Evolutionary conservation across 2,329 filamentous ascomycete genomes (phyloP).

Genomic region (Fusarium duplospermum): DNA sequence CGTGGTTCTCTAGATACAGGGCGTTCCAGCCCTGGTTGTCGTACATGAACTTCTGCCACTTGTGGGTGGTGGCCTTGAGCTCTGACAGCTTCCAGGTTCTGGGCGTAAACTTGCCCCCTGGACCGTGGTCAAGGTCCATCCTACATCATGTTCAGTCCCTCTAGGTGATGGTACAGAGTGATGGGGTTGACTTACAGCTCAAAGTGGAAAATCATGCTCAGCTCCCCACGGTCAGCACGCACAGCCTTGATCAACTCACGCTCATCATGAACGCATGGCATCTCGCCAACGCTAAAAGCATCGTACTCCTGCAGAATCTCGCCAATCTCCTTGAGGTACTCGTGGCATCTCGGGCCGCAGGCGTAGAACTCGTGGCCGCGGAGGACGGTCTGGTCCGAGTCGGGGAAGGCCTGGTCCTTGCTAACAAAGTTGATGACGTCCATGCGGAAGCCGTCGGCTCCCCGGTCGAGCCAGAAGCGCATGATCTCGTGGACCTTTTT

Average conservation of each 20-base stretch:
- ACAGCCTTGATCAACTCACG: conserved; percentile 61
- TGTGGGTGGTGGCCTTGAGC: conserved; percentile 64
- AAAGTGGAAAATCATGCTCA: conserved; percentile 81
- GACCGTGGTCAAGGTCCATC: conserved; percentile 62
- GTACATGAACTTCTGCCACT: conserved; percentile 71
- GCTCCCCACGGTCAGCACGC: conserved; percentile 65
- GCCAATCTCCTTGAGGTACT: conserved; percentile 59
- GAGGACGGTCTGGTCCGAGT: conserved; percentile 53
- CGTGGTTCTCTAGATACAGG: conserved; percentile 74
- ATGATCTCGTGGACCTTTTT: conserved; percentile 75
- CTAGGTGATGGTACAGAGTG: not conserved
- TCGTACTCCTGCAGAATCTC: conserved; percentile 58
- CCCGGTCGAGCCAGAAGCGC: conserved; percentile 79
- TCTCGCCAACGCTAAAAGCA: conserved; percentile 65
- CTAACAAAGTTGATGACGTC: conserved; percentile 77
- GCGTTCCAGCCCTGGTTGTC: conserved; percentile 73
- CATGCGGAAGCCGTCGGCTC: conserved; percentile 74
- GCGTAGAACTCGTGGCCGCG: conserved; percentile 60
- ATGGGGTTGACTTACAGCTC: conserved; percentile 60
- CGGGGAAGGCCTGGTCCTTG: conserved; percentile 68
- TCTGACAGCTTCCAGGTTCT: conserved; percentile 60
- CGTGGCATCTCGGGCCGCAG: conserved; percentile 62
- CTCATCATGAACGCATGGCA: conserved; percentile 58
- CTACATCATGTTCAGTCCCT: conserved; percentile 41
- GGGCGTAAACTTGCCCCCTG: conserved; percentile 57